A percentile compares a stretch with the other conserved stretches of the same genome.
phyloP scores from a whole-genome alignment of 1,284 basidiomycete genomes.

The Leccinum subrobustum region DNA sequence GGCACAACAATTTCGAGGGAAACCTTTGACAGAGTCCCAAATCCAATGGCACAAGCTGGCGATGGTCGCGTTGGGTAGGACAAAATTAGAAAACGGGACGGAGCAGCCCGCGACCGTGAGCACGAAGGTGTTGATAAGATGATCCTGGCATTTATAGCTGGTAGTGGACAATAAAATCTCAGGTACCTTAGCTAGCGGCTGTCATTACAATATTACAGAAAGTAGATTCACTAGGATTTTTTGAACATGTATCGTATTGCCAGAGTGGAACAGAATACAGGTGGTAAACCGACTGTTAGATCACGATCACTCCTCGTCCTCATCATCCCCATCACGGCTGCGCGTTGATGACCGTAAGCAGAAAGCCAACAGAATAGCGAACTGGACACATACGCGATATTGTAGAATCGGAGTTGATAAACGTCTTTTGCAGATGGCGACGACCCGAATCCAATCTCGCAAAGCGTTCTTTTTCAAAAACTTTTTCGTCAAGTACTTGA shows the following conservation, averaged over 20 bases:
- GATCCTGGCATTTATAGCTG: conserved; percentile 3
- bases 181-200: background rate
- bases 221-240: background rate
- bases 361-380: background rate
- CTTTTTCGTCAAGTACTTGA: conserved; percentile 95
- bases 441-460: conserved; percentile 87
- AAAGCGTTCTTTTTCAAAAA: conserved; percentile 90
- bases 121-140: conserved; percentile 20
- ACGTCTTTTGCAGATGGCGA: conserved; percentile 81
- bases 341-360: conserved; percentile 7
- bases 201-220: background rate
- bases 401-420: conserved; percentile 92
- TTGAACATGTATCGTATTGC: conserved; percentile 10
- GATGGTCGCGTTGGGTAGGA: conserved; percentile 56
- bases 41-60: conserved; percentile 72
- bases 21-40: conserved; percentile 58
- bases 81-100: conserved; percentile 33
- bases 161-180: background rate
- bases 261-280: conserved; percentile 6
- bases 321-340: conserved; percentile 49
- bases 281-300: background rate
- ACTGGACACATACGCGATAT: conserved; percentile 74
- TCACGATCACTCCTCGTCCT: conserved; percentile 51
- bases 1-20: conserved; percentile 63
- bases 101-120: conserved; percentile 10